Evolutionary conservation across 208 protist species (phyloP), one percentile per base, ranked within the genome.

Genomic region (Trypanosoma mega): DNA sequence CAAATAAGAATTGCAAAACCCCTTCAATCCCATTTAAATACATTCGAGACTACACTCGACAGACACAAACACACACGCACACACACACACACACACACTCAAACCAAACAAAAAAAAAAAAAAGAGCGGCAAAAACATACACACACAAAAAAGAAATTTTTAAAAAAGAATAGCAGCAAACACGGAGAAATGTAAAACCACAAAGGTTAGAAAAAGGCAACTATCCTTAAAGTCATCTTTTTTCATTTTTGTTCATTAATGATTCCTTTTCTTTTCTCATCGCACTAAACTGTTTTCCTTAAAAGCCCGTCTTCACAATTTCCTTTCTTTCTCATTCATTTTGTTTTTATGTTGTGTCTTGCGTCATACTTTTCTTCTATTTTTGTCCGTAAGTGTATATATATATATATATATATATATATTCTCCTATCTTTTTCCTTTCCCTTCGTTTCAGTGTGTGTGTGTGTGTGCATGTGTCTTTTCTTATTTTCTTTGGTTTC

Each of bases 401-500:
- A 39, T 39, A 39, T 39, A 39, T 51, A n/a, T 51, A 31, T 51
- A 14, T 51, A 14, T 51, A 12, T 51, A 14, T 29, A 26, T 6
- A 16, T n/a, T 44, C 27, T 56, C 16, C 11, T 47, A 12, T 2
- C 53, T 46, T 59, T 47, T 44, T 44, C 27, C 36, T 47, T 48
- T 59, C 6, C 23, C 26, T 11, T 14, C 36, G 3, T 61, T 50
- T 61, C 49, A 37, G 14, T 61, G 21, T 46, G 18, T 55, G 18
- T 39, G 3, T 21, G 18, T 41, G 27, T 51, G 14, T 52, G 26
- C 26, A 54, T 27, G 45, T 52, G 23, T 34, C 27, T 62, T 72
- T 63, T 59, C 64, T 64, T 72, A 55, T n/a, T 47, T 58, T 58
- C 6, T 11, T 46, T 26, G 3, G 50, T 18, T 36, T 61, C 29